phyloP scores from a whole-genome alignment of 805 yeast species.

The Saturnispora diversa region DNA sequence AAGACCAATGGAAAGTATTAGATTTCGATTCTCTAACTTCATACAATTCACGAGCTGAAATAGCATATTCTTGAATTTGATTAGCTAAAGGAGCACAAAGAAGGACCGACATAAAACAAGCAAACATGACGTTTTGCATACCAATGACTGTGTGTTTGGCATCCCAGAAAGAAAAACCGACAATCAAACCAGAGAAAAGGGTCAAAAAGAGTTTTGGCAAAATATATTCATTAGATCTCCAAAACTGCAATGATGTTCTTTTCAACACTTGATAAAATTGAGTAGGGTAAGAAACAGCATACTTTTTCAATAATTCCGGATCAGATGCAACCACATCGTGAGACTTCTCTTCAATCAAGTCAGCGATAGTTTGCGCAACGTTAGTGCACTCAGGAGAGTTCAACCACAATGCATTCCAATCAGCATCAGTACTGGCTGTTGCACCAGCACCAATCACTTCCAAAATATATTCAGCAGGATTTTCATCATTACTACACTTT shows the following conservation, averaged over 20 bases:
- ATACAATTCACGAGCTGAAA: conserved; percentile 52
- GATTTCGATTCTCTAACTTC: conserved; percentile 67
- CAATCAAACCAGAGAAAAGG: conserved; percentile 36
- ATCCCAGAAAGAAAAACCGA: conserved; percentile 67
- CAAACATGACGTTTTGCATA: conserved; percentile 49
- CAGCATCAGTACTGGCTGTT: conserved; percentile 49
- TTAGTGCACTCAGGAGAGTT: conserved; percentile 25
- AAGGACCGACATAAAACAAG: conserved; percentile 47
- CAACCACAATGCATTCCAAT: conserved; percentile 61
- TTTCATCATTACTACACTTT: conserved; percentile 50
- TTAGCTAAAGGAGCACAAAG: conserved; percentile 52
- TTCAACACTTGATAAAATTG: conserved; percentile 31
- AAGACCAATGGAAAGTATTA: conserved; percentile 67
- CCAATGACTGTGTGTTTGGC: conserved; percentile 46
- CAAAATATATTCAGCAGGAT: conserved; percentile 71
- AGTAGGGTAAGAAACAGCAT: conserved; percentile 39
- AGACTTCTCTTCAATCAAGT: conserved; percentile 20
- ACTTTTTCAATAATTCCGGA: conserved; percentile 22
- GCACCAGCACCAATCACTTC: conserved; percentile 81
- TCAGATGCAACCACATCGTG: conserved; percentile 13
- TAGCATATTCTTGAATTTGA: conserved; percentile 55
- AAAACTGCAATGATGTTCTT: conserved; percentile 36
- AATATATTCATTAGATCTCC: conserved; percentile 43
- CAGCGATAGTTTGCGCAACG: conserved; percentile 26
- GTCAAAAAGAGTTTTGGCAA: conserved; percentile 39